Evolutionary conservation across 208 protist species (phyloP).

Genomic region (Leishmania martiniquensis): DNA sequence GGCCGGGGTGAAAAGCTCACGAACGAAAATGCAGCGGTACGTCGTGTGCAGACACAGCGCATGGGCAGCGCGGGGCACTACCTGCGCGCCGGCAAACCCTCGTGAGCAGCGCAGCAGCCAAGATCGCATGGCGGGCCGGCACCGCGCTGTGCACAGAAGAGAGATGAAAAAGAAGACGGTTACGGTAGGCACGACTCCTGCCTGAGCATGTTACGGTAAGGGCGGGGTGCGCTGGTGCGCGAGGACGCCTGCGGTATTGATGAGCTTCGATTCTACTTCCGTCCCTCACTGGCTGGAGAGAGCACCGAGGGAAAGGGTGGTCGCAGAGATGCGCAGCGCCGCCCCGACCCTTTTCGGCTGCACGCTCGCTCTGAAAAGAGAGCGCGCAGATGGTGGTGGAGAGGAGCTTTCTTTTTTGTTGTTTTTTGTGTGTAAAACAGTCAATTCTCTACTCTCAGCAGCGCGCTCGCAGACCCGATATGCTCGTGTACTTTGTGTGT

Average conservation of each 20-base stretch:
- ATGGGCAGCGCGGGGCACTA: background rate
- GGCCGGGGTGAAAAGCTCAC: conserved; percentile 64
- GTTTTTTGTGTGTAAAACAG: too few species aligned
- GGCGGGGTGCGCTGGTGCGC: background rate
- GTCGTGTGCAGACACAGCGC: conserved; percentile 8
- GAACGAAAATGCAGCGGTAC: conserved; percentile 44
- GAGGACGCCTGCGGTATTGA: background rate
- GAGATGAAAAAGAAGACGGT: background rate
- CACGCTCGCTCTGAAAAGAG: background rate
- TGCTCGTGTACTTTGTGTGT: background rate
- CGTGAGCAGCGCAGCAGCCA: background rate
- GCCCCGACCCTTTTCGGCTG: background rate
- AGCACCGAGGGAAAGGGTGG: background rate
- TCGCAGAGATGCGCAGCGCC: background rate
- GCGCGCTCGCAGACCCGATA: background rate
- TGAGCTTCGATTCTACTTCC: background rate
- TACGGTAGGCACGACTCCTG: background rate
- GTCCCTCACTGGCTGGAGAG: background rate
- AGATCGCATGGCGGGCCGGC: background rate
- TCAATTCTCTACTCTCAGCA: background rate
- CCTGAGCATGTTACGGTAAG: background rate
- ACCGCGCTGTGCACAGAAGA: background rate
- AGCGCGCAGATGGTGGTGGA: background rate
- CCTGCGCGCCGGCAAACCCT: background rate
- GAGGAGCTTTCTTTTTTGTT: background rate